Percentiles rank a stretch among this genome's conserved stretches.
These are phyloP conservation scores for Ceratocystis papillata DNA, from an alignment of 2,329 filamentous ascomycete genomes.

Conservation along the genomic window DNA sequence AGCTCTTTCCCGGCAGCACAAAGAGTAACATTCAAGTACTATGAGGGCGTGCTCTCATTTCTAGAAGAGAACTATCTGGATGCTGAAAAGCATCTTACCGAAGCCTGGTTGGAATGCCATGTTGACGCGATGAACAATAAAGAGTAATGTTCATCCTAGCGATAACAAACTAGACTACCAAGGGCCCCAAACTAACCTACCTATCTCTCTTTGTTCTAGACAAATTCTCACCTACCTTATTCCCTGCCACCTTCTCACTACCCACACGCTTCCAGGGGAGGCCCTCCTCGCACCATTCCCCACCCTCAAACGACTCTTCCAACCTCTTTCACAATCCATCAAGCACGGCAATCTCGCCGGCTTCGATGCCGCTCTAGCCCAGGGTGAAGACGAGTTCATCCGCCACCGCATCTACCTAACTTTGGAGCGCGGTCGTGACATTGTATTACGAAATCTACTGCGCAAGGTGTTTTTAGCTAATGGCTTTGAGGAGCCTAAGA, in stretches of 20 bases:
- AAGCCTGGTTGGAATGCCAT: conserved; percentile 75
- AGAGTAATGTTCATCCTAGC: conserved; percentile 46
- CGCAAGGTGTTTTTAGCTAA: conserved; percentile 81
- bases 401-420: conserved; percentile 89
- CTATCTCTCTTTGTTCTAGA: conserved; percentile 7
- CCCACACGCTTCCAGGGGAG: conserved; percentile 67
- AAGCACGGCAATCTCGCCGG: conserved; percentile 68
- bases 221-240: conserved; percentile 89
- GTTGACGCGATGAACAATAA: conserved; percentile 59
- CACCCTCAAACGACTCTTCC: conserved; percentile 63
- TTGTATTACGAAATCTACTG: conserved; percentile 80
- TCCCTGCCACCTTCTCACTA: conserved; percentile 81
- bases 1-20: conserved; percentile 78
- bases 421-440: conserved; percentile 81
- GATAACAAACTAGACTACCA: conserved; percentile 23
- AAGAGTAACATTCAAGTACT: conserved; percentile 92
- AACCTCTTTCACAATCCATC: conserved; percentile 67
- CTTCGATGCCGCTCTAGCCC: conserved; percentile 71
- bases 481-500: conserved; percentile 68
- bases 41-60: conserved; percentile 85
- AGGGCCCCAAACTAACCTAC: conserved; percentile 22
- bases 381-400: conserved; percentile 85
- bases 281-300: conserved; percentile 65
- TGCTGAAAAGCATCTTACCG: conserved; percentile 69
- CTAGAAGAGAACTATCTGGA: conserved; percentile 84